phyloP scores from a whole-genome alignment of 495 filamentous ascomycete genomes.

The Hyaloscypha hepaticicola region DNA sequence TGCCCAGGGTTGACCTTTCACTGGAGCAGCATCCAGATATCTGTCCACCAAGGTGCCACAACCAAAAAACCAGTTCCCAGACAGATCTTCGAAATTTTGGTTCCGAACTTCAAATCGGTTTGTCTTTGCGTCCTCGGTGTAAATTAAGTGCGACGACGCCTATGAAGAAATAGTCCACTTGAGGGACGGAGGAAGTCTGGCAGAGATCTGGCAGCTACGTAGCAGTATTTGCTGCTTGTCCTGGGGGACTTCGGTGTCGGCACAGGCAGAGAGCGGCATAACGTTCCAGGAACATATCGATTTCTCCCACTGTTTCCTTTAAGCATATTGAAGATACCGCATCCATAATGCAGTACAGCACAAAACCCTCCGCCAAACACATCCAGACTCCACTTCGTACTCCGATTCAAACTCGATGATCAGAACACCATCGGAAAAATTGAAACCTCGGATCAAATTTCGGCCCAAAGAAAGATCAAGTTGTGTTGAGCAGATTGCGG shows the following conservation, averaged over 20 bases:
- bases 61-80: background rate
- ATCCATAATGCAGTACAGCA: background rate
- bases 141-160: background rate
- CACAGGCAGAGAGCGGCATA: slow-evolving; percentile 1
- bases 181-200: background rate
- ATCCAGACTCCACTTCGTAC: background rate
- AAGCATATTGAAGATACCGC: background rate
- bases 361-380: background rate
- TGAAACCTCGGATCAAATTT: background rate
- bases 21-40: background rate
- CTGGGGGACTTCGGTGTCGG: background rate
- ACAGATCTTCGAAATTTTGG: background rate
- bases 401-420: background rate
- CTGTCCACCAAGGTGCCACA: background rate
- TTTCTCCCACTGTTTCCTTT: background rate
- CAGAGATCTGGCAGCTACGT: slow-evolving; percentile 11
- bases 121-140: background rate
- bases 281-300: background rate
- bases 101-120: background rate
- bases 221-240: slow-evolving; percentile 4
- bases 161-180: background rate
- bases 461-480: slow-evolving; percentile 4
- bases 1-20: background rate
- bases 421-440: background rate
- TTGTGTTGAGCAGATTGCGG: slow-evolving; percentile 28